Evolutionary conservation across 768 basidiomycete genomes (phyloP).

Genomic region (Leccinum imitatum): DNA sequence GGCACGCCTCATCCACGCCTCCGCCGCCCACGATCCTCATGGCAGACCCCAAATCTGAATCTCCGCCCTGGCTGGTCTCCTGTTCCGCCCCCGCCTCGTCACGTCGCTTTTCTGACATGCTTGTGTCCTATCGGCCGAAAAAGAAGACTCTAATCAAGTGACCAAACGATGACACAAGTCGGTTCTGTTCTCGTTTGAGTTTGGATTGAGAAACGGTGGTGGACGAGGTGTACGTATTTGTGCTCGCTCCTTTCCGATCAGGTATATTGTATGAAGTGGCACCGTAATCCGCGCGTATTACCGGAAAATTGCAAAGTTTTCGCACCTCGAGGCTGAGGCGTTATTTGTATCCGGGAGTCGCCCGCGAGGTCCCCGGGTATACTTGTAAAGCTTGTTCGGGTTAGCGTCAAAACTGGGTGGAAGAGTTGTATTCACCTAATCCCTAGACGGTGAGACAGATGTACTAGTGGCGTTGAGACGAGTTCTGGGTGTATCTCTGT

Average conservation of each 20-base stretch:
- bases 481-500: not conserved
- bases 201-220: not conserved
- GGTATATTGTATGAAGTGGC: not conserved
- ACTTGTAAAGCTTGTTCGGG: not conserved
- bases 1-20: conserved; percentile 27
- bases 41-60: conserved; percentile 22
- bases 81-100: not conserved
- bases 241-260: conserved; percentile 13
- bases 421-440: not conserved
- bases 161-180: not conserved
- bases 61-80: conserved; percentile 15
- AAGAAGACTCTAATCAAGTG: conserved; percentile 5
- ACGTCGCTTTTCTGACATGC: conserved; percentile 7
- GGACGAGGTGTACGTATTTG: not conserved
- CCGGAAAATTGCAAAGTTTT: conserved; percentile 9
- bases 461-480: not conserved
- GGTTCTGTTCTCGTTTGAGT: conserved; percentile 4
- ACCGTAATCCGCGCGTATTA: conserved; percentile 10
- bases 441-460: not conserved
- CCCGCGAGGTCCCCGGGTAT: conserved; percentile 2
- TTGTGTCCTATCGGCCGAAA: conserved; percentile 4
- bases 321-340: conserved; percentile 8
- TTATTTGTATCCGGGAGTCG: not conserved
- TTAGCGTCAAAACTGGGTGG: not conserved
- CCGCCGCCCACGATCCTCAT: conserved; percentile 26